Conservation (phyloP, 257 asterid genomes). For the Gynochthodes officinalis region DNA sequence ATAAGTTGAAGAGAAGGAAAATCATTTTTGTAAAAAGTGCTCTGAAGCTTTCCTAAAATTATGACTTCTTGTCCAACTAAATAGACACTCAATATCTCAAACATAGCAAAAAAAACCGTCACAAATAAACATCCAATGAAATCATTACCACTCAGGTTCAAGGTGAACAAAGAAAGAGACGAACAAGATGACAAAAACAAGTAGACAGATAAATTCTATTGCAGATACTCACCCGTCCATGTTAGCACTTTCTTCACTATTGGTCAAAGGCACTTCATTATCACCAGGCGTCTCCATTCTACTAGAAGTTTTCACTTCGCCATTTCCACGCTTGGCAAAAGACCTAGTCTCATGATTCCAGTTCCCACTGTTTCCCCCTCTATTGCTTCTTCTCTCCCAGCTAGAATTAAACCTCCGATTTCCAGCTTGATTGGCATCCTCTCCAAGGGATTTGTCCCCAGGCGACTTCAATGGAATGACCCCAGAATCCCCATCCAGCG, state of each 20-base stretch:
- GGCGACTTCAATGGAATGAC: background rate
- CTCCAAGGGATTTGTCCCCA: background rate
- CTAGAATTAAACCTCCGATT: background rate
- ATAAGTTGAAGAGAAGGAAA: background rate
- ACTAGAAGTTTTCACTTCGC: background rate
- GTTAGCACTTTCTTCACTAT: background rate
- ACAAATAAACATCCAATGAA: background rate
- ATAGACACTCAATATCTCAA: background rate
- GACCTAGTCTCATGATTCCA: background rate
- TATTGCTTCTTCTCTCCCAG: background rate
- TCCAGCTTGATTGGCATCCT: background rate
- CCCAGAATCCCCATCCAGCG: background rate
- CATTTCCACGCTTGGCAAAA: background rate
- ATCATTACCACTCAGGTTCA: background rate
- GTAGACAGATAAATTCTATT: background rate
- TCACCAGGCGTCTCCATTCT: background rate
- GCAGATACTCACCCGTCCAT: constrained; percentile 7
- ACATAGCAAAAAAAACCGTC: background rate
- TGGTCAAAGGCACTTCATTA: constrained; percentile 1
- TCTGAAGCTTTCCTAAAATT: background rate
- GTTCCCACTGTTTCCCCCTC: background rate
- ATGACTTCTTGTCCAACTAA: background rate
- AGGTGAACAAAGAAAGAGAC: background rate
- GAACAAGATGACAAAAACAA: background rate
- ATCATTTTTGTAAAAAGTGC: background rate